A percentile compares a stretch with the other conserved stretches of the same genome.
Evolutionary conservation across 495 filamentous ascomycete genomes (phyloP).

Genomic region (Cudoniella acicularis): DNA sequence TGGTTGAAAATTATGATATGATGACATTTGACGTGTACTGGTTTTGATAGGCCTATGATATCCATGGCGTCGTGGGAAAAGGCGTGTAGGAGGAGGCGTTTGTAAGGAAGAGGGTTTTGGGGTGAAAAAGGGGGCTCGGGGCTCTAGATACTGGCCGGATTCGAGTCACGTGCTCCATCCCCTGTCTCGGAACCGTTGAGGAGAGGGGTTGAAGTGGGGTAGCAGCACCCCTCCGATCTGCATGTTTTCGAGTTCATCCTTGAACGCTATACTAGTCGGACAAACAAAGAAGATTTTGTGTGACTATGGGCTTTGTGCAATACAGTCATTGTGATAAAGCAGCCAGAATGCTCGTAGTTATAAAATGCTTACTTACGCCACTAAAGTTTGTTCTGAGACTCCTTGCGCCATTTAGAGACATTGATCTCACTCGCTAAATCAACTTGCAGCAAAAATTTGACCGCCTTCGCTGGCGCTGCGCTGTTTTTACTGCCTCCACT

Average conservation of each 20-base stretch:
- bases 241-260: not conserved
- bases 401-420: not conserved
- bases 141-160: too few relatives aligned
- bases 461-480: not conserved
- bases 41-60: slow-evolving; percentile 4
- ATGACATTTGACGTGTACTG: not conserved
- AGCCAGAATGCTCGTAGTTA: too few relatives aligned
- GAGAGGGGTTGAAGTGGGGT: not conserved
- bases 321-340: too few relatives aligned
- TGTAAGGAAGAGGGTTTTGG: not conserved
- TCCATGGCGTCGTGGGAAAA: slow-evolving; percentile 3
- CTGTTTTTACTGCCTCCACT: not conserved
- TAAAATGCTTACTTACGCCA: not conserved
- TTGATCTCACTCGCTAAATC: not conserved
- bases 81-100: not conserved
- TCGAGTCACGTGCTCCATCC: not conserved
- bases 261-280: not conserved
- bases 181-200: not conserved
- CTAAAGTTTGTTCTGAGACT: not conserved
- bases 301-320: too few relatives aligned
- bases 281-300: too few relatives aligned
- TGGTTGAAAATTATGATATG: slow-evolving; percentile 1
- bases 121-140: not conserved
- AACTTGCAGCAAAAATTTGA: not conserved
- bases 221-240: not conserved